Percentiles rank a stretch among this genome's conserved stretches.
These are phyloP conservation scores for Spirogloea muscicola DNA, from an alignment of 139 green algal species.

Conservation along the genomic window DNA sequence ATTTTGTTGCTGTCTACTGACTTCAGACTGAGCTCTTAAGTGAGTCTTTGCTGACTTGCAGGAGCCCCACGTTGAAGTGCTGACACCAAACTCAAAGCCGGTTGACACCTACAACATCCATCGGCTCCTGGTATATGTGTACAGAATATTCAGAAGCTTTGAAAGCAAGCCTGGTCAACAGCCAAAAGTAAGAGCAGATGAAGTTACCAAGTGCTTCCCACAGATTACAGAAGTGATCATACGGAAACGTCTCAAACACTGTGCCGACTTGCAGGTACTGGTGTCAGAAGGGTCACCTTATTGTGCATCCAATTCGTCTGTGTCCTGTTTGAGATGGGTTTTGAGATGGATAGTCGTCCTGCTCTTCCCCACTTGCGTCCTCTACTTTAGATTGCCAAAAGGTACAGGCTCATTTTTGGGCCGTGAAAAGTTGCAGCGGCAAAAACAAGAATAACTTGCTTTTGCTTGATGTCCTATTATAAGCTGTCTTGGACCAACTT, in stretches of 20 bases:
- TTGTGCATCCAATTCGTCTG: no score
- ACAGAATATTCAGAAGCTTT: slow-evolving; percentile 34
- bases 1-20: no score
- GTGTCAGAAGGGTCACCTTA: no score
- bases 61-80: slow-evolving; percentile 56
- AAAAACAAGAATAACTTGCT: slow-evolving; percentile 40
- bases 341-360: no score
- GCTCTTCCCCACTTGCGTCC: no score
- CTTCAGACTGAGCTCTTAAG: not conserved
- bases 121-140: slow-evolving; percentile 37
- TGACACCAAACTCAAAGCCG: slow-evolving; percentile 23
- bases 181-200: not conserved
- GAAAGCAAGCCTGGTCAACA: not conserved
- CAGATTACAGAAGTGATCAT: slow-evolving; percentile 23
- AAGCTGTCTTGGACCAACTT: no score
- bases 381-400: no score
- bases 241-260: slow-evolving; percentile 31
- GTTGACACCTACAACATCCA: slow-evolving; percentile 8
- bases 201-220: not conserved
- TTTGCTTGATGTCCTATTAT: slow-evolving; percentile 47
- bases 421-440: no score
- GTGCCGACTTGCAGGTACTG: slow-evolving; percentile 47
- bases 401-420: no score
- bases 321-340: no score
- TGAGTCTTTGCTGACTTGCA: slow-evolving; percentile 29